Evolutionary conservation across 495 filamentous ascomycete species (phyloP).

Genomic region (Niebla homalea): DNA sequence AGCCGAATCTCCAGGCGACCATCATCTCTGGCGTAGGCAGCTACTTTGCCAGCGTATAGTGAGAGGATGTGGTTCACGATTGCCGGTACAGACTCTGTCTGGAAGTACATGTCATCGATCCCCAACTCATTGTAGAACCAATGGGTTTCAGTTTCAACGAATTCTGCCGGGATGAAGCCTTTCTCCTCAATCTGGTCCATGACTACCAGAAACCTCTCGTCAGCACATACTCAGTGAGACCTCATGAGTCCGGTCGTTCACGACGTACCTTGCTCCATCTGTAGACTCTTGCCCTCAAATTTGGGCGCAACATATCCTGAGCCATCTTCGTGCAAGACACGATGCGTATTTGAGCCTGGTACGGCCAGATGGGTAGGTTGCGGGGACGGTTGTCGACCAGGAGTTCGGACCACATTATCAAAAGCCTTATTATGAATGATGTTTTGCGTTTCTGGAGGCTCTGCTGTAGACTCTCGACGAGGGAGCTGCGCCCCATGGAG

Average conservation of each 20-base stretch:
- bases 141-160: conserved; percentile 69
- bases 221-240: neutral
- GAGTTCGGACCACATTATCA: conserved; percentile 44
- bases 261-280: conserved; percentile 74
- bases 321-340: conserved; percentile 74
- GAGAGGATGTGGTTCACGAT: conserved; percentile 91
- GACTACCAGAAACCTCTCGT: conserved; percentile 27
- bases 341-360: conserved; percentile 44
- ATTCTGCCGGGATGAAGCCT: conserved; percentile 73
- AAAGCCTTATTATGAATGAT: conserved; percentile 46
- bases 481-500: conserved; percentile 10
- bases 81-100: conserved; percentile 73
- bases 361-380: conserved; percentile 81
- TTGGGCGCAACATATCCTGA: conserved; percentile 90
- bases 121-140: conserved; percentile 98
- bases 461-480: neutral
- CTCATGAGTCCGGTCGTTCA: neutral
- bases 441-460: conserved; percentile 2
- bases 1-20: conserved; percentile 85
- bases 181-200: conserved; percentile 64
- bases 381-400: conserved; percentile 63
- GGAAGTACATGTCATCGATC: conserved; percentile 98
- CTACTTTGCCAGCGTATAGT: conserved; percentile 92
- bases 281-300: conserved; percentile 85
- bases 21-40: conserved; percentile 85